Evolutionary conservation across 331 rosid species (phyloP).

Genomic region (Quercus tomentella): DNA sequence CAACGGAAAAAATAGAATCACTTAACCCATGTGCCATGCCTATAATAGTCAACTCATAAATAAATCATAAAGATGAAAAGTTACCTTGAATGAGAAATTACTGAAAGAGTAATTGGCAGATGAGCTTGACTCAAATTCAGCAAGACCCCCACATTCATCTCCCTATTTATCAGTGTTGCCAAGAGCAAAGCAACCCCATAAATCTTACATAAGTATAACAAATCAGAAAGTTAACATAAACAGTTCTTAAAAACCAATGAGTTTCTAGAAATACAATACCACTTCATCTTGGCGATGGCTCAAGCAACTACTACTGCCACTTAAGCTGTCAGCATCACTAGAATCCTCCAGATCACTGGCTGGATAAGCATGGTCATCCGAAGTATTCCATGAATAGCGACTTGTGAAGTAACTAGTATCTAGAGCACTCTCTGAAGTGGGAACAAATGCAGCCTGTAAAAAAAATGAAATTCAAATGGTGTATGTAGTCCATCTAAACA

Average conservation of each 20-base stretch:
- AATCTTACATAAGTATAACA: background rate
- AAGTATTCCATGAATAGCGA: conserved; percentile 87
- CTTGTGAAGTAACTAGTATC: conserved; percentile 96
- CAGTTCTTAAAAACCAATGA: background rate
- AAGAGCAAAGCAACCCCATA: conserved; percentile 30
- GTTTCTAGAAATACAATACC: conserved; percentile 42
- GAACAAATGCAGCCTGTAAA: conserved; percentile 98
- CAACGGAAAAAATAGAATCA: background rate
- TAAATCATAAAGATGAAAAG: background rate
- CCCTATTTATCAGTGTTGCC: conserved; percentile 46
- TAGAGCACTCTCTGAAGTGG: conserved; percentile 85
- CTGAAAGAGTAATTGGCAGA: conserved; percentile 89
- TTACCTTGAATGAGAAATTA: conserved; percentile 97
- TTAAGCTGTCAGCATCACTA: conserved; percentile 88
- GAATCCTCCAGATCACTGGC: conserved; percentile 78
- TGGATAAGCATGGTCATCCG: conserved; percentile 57
- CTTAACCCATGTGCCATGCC: background rate
- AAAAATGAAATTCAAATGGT: conserved; percentile 1
- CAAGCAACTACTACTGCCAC: conserved; percentile 87
- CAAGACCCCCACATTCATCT: conserved; percentile 90
- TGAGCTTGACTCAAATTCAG: conserved; percentile 84
- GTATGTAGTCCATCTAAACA: background rate
- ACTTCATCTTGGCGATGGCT: conserved; percentile 96
- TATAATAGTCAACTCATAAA: background rate
- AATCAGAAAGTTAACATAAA: background rate